These are phyloP conservation scores for Puccinia hordei DNA, from an alignment of 1,284 basidiomycete genomes.

Conservation along the genomic window DNA sequence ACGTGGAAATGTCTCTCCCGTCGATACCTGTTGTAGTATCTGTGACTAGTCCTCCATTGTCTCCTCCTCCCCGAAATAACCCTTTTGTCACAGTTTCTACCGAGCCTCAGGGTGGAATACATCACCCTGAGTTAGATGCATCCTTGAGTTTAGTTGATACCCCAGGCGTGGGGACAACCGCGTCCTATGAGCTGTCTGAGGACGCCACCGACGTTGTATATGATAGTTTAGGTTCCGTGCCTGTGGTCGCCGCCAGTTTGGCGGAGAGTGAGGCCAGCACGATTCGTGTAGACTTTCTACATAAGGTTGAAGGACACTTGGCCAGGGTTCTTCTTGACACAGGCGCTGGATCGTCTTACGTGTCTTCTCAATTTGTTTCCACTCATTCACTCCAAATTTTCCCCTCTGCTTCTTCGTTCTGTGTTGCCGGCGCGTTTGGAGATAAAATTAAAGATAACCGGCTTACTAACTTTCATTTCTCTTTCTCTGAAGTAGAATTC, in stretches of 20 bases:
- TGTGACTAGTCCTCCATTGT: too few relatives aligned
- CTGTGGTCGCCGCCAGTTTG: background rate
- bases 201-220: too few relatives aligned
- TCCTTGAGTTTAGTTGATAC: too few relatives aligned
- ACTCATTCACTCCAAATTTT: background rate
- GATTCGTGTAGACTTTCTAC: background rate
- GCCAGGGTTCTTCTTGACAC: conserved; percentile 9
- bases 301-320: background rate
- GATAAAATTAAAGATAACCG: background rate
- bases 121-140: too few relatives aligned
- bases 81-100: too few relatives aligned
- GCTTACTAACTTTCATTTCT: background rate
- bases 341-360: background rate
- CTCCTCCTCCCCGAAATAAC: too few relatives aligned
- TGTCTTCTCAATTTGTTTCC: background rate
- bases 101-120: too few relatives aligned
- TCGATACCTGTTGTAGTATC: too few relatives aligned
- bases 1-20: too few relatives aligned
- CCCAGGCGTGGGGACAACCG: too few relatives aligned
- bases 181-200: too few relatives aligned
- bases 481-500: background rate
- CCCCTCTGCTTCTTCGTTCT: background rate
- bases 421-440: background rate
- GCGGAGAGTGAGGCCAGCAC: background rate
- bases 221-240: too few relatives aligned